Evolutionary conservation across 2,329 filamentous ascomycete genomes (phyloP), one percentile per base, ranked within the genome.

Genomic region (Pseudogymnoascus sp.): DNA sequence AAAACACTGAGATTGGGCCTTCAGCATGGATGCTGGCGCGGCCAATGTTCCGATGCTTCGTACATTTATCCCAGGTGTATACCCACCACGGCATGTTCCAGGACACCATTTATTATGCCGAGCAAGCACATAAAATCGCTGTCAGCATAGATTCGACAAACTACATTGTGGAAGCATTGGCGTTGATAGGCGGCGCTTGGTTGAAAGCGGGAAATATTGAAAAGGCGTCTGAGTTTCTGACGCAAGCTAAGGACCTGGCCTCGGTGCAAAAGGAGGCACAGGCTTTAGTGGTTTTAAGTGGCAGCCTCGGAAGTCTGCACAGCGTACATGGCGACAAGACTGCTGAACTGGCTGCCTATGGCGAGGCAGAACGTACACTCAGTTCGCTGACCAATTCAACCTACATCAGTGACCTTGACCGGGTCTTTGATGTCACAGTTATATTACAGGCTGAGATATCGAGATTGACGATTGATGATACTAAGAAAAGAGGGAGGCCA

Each of bases 81-180:
- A 86, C 89, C 1, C 88, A 96, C 67, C 84, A 95, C 66, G 95
- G 95, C 29, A 83, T 96, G 76, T 91, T 92, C 67, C 87, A 91
- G 65, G 93, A 97, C 73, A 93, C 93, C 1, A 77, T 93, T 0
- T 95, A 93, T 72, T 96, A 96, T 68, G 88, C 89, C 1, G 89
- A 97, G 68, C 89, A 95, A 69, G 92, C 92, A 0, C 80, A 88
- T 62, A 91, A 89, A 70, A 83, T 96, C 65, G 90, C 90, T 19
- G 67, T 70, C 35, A 64, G 68, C 19, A 65, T 70, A 9, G 64
- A 68, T 19, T 72, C 71, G 29, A 65, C 71, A 40, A 61, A 62
- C 3, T 83, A 83, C 68, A 75, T 78, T 44, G 80, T 83, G 0
- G 80, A 84, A 66, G 81, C 81, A 7, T 78, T 81, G 3, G 77